A percentile compares a stretch with the other conserved stretches of the same genome.
Evolutionary conservation across 257 asterid genomes (phyloP).

Genomic region (Ocimum tenuiflorum): DNA sequence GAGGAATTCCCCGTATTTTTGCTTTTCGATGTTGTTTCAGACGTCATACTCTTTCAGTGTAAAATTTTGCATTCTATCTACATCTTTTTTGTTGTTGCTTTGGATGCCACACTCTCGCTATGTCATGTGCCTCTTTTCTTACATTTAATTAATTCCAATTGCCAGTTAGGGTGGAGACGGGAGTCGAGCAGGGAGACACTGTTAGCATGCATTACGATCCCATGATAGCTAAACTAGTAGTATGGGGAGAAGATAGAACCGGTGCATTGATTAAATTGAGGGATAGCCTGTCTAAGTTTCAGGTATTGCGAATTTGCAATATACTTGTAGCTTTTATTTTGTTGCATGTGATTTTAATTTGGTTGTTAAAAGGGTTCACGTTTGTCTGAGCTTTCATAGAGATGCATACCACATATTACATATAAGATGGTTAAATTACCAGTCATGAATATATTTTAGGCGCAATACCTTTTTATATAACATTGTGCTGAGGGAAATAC

Average conservation of each 20-base stretch:
- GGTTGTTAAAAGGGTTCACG: too few species aligned
- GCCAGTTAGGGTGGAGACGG: slow-evolving; percentile 96
- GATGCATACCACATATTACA: too few species aligned
- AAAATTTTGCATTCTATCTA: neutral
- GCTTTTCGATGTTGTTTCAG: neutral
- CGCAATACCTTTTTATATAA: too few species aligned
- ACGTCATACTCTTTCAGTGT: neutral
- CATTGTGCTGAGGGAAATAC: too few species aligned
- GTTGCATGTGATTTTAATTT: too few species aligned
- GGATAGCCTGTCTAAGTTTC: slow-evolving; percentile 82
- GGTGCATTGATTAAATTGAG: slow-evolving; percentile 77
- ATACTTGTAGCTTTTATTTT: neutral
- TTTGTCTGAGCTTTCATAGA: too few species aligned
- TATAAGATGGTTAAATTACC: too few species aligned
- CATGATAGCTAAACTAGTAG: slow-evolving; percentile 98
- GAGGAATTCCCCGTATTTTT: neutral
- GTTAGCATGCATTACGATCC: slow-evolving; percentile 99
- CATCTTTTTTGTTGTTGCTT: neutral
- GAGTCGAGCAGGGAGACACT: slow-evolving; percentile 89
- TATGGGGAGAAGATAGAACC: slow-evolving; percentile 86
- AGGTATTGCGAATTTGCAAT: slow-evolving; percentile 38
- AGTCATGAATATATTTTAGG: too few species aligned
- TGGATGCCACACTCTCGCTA: slow-evolving; percentile 3
- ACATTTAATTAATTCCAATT: slow-evolving; percentile 25
- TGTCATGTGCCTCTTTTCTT: slow-evolving; percentile 20